Evolutionary conservation across 2,329 filamentous ascomycete genomes (phyloP).

Genomic region (Tolypocladium nubicola): DNA sequence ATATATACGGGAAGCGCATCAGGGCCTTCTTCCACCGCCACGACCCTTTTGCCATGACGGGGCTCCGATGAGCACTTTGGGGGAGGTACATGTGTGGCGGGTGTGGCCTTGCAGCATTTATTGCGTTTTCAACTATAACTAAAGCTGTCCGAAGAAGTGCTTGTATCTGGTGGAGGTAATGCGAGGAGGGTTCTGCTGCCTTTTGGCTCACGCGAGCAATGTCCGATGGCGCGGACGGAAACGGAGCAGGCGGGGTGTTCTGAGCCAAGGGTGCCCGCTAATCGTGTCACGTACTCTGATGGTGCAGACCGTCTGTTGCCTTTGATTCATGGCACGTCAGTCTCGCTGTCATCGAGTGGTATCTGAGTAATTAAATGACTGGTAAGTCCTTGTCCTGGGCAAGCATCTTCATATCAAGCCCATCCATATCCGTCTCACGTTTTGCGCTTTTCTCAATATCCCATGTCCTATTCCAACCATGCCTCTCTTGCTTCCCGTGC

Average conservation of each 20-base stretch:
- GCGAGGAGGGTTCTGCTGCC: not conserved
- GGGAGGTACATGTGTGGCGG: not conserved
- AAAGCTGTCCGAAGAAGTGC: too few species aligned
- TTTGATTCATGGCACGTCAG: not conserved
- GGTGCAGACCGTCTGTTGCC: too few species aligned
- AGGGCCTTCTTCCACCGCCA: constrained; percentile 66
- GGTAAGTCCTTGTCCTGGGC: not conserved
- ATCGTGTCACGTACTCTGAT: not conserved
- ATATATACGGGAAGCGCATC: constrained; percentile 69
- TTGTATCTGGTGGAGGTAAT: not conserved
- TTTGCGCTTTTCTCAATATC: not conserved
- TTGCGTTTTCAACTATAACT: not conserved
- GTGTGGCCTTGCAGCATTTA: not conserved
- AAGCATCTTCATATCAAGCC: not conserved
- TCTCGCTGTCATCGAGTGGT: not conserved
- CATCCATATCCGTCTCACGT: not conserved
- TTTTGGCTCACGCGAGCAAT: not conserved
- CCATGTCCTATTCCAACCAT: not conserved
- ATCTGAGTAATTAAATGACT: not conserved
- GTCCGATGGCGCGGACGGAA: not conserved
- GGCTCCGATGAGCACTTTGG: constrained; percentile 12
- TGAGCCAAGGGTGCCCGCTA: not conserved
- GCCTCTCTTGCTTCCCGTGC: not conserved
- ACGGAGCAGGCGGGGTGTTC: not conserved
- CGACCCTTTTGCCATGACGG: constrained; percentile 46